Base-by-base conservation (phyloP, 2,329 filamentous ascomycete genomes). In the Chaetothyriales sp. region DNA sequence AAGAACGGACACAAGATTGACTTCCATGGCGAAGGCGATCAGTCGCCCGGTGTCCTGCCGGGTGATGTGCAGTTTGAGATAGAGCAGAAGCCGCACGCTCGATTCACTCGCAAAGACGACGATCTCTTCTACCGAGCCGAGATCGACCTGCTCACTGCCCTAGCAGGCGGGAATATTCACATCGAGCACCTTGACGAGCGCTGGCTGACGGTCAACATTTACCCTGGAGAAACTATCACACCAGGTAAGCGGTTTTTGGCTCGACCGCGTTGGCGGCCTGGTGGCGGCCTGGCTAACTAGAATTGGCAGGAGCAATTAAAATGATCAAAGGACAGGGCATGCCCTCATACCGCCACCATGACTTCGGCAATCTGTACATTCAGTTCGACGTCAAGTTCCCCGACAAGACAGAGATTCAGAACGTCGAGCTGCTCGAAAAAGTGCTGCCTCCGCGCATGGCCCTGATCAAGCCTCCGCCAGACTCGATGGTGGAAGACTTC, bases 61-160 rank as follows among this genome's bases (percentile, higher is more conserved):
- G 92, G 93, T 59, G 93, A 98, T 65, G 92, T 98, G 52, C 84
- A 95, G 55, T 98, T 98, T 66, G 89, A 96, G 73, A 96, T 98
- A 58, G 90, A 96, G 71, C 88, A 96, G 76, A 98, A 98, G 79
- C 89, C 89, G n/a, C 92, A 98, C 69, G 58, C 83, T 25, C 83
- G 92, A 57, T 98, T 98, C 77, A 88, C 90, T 65, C 85, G 92
- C 61, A 94, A 92, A 69, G 89, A 93, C 26, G 92, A 98, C 65
- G 90, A 98, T 63, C 77, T 98, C 18, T 86, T 95, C 66, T 96
- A 90, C 75, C 84, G 92, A 56, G 87, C 86, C 60, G 87, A 96
- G 58, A 94, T 98, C 58, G 92, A 98, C 63, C 82, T 98, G 44
- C 81, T 96, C 55, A 98, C 90, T 39, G 92, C 92, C 32, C 76